These are phyloP conservation scores for Chaetomiaceae sp. DNA, from an alignment of 2,329 filamentous ascomycete genomes.

Conservation along the genomic window DNA sequence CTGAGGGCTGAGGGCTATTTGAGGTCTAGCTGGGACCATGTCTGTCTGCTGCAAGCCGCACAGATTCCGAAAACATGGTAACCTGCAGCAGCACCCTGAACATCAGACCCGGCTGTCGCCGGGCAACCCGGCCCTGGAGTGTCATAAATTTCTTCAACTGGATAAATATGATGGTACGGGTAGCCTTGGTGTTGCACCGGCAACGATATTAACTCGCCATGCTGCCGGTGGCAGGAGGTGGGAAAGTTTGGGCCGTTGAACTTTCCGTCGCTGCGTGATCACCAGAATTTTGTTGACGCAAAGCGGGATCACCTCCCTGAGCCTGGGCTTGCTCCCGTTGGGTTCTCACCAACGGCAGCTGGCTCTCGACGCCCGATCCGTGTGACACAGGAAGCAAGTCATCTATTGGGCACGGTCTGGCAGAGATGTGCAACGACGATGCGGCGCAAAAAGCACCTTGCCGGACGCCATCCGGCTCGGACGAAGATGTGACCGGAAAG, in stretches of 20 bases:
- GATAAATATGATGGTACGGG: conserved; percentile 5
- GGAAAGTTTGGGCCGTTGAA: background rate
- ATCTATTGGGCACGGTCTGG: background rate
- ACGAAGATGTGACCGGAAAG: background rate
- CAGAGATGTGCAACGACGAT: background rate
- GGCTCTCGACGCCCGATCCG: background rate
- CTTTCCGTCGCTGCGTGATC: background rate
- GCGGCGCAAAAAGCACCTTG: conserved; percentile 1
- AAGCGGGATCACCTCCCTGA: background rate
- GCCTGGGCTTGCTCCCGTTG: background rate
- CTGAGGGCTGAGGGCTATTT: background rate
- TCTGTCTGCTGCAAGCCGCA: conserved; percentile 1
- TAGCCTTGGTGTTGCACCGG: background rate
- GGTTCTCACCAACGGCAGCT: background rate
- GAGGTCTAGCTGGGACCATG: background rate
- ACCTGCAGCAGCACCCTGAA: background rate
- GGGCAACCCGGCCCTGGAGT: background rate
- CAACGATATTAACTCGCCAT: background rate
- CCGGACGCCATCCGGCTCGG: background rate
- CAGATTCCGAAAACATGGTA: conserved; percentile 6
- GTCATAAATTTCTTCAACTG: background rate
- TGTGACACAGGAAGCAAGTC: background rate
- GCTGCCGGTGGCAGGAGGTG: background rate
- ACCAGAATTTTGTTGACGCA: conserved; percentile 5
- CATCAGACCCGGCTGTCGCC: conserved; percentile 1